Evolutionary conservation across 129 eudicot genomes (phyloP), one percentile per base, ranked within the genome.

Genomic region (Flaveria brownii): DNA sequence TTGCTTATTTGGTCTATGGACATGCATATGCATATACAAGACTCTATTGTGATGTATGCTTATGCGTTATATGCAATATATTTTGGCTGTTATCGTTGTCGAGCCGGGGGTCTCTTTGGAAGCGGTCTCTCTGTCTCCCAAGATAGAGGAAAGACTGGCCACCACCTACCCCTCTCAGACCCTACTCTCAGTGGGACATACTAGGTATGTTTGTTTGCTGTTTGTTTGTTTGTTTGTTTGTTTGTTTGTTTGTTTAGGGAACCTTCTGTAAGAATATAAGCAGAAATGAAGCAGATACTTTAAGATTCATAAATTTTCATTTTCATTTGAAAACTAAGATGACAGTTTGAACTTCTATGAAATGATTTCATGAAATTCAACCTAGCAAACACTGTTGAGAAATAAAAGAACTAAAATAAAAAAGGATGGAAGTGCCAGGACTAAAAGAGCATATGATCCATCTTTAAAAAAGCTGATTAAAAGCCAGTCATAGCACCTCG

Each of bases 241-340:
- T 20, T 20, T 20, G 22, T 20, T 20, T 20, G 22, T 20, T 20
- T 20, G 22, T 20, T 20, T 20, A 20, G 22, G 67, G 42, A 54
- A 52, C 5, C 71, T 15, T 62, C 14, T 62, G 33, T 54, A 42
- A 33, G 33, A 22, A 67, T 22, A 28, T 9, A 62, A 25, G 72
- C 72, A 62, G 10, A 47, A 51, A 63, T 65, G 23, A 76, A 12
- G 52, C 36, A 8, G 30, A 54, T 68, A 45, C 54, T 45, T 77
- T 64, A 55, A 55, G 59, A 77, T 67, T 77, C 81, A 77, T 6
- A 7, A 45, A 74, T 74, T 74, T 43, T 45, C 36, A 20, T 73
- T 56, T 23, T 45, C 36, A 20, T 73, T 56, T 23, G 0, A 39
- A 56, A 59, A 60, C 18, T 14, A 73, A 73, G 15, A 42, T 73